phyloP scores from a whole-genome alignment of 768 basidiomycete species.

The Tylopilus subfusipes region DNA sequence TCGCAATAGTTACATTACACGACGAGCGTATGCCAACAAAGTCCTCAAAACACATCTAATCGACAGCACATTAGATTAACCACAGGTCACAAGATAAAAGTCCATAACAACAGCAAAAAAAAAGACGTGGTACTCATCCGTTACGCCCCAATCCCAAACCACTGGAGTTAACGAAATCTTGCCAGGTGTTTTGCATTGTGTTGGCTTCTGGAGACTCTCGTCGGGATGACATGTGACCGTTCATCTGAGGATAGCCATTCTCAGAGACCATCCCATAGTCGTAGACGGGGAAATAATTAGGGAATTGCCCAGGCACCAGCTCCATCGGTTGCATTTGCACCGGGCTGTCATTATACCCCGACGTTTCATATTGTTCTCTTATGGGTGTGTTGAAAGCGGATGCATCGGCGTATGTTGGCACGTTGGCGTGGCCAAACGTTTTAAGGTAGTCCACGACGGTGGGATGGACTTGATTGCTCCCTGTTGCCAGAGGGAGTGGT shows the following conservation, averaged over 20 bases:
- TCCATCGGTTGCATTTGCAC: slow-evolving; percentile 31
- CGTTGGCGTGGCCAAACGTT: slow-evolving; percentile 45
- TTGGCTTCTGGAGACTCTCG: slow-evolving; percentile 54
- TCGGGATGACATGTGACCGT: slow-evolving; percentile 33
- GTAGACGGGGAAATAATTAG: slow-evolving; percentile 73
- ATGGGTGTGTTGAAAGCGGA: slow-evolving; percentile 26
- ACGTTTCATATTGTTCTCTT: slow-evolving; percentile 24
- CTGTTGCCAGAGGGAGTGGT: slow-evolving; percentile 59
- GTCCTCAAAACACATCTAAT: slow-evolving; percentile 8
- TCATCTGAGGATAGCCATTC: slow-evolving; percentile 37
- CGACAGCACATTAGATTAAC: slow-evolving; percentile 6
- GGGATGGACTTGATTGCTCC: slow-evolving; percentile 52
- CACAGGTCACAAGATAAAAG: slow-evolving; percentile 9
- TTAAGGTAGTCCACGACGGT: slow-evolving; percentile 66
- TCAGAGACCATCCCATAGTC: slow-evolving; percentile 51
- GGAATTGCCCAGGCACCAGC: slow-evolving; percentile 41
- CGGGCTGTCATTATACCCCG: slow-evolving; percentile 19
- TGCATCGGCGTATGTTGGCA: slow-evolving; percentile 23
- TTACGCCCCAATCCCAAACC: slow-evolving; percentile 20
- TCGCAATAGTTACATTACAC: slow-evolving; percentile 21
- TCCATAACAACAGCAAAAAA: neutral
- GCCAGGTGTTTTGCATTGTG: slow-evolving; percentile 58
- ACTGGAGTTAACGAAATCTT: slow-evolving; percentile 50
- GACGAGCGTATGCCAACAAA: slow-evolving; percentile 6
- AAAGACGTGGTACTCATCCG: slow-evolving; percentile 1